phyloP scores from a whole-genome alignment of 106 monocot genomes.

The Allium cepa region DNA sequence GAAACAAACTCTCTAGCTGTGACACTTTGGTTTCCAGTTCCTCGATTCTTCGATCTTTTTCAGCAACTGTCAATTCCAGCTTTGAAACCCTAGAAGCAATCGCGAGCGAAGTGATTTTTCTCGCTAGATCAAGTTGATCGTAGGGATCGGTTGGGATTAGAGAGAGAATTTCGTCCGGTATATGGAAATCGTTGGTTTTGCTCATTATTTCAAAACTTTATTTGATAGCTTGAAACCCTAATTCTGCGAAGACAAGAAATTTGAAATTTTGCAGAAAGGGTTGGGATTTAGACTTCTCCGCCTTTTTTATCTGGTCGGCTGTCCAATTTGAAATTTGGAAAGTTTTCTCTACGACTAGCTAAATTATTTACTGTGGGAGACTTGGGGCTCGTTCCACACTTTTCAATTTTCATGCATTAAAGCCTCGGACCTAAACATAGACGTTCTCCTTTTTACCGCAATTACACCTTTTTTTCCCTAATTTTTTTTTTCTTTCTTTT shows the following conservation, averaged over 20 bases:
- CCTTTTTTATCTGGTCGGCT: background rate
- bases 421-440: no score
- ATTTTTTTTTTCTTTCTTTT: no score
- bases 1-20: background rate
- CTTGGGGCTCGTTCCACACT: no score
- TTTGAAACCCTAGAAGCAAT: constrained; percentile 69
- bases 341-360: background rate
- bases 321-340: constrained; percentile 1
- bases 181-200: constrained; percentile 33
- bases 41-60: constrained; percentile 41
- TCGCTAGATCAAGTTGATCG: constrained; percentile 72
- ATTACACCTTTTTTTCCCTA: no score
- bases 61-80: constrained; percentile 36
- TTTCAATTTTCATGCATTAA: no score
- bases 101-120: constrained; percentile 86
- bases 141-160: constrained; percentile 78
- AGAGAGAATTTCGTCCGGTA: constrained; percentile 66
- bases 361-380: no score
- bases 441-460: no score
- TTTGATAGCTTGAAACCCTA: background rate
- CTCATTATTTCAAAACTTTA: constrained; percentile 12
- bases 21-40: constrained; percentile 16
- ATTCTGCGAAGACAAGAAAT: background rate
- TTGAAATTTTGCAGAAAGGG: constrained; percentile 2
- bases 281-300: background rate